phyloP scores from a whole-genome alignment of 2,329 filamentous ascomycete species.

The Venturia nashicola region DNA sequence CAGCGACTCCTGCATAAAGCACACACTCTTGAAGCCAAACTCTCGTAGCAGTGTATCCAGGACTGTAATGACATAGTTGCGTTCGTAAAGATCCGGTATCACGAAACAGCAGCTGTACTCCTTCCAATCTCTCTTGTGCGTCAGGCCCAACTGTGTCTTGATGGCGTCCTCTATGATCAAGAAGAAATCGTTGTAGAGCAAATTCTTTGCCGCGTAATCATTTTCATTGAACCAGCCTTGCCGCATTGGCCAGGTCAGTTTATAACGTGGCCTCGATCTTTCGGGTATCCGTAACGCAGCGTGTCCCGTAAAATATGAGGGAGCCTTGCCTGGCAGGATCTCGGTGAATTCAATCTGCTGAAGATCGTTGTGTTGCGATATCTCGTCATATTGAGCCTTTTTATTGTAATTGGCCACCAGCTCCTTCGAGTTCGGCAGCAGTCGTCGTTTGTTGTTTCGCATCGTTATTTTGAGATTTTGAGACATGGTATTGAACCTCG shows the following conservation, averaged over 20 bases:
- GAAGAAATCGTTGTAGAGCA: constrained; percentile 78
- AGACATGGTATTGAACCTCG: constrained; percentile 66
- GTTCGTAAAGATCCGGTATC: constrained; percentile 94
- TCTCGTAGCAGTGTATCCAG: constrained; percentile 78
- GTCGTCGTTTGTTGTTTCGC: constrained; percentile 86
- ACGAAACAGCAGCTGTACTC: constrained; percentile 96
- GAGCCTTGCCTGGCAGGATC: constrained; percentile 49
- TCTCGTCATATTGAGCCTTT: constrained; percentile 69
- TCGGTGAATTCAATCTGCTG: constrained; percentile 95
- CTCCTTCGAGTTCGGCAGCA: constrained; percentile 94
- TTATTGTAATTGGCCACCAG: constrained; percentile 91
- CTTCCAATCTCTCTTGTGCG: constrained; percentile 65
- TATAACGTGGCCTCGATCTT: constrained; percentile 77
- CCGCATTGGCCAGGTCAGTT: constrained; percentile 82
- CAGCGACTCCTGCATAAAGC: constrained; percentile 92
- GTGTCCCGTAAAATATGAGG: constrained; percentile 68
- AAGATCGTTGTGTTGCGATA: constrained; percentile 89
- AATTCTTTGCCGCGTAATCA: constrained; percentile 69
- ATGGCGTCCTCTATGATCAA: constrained; percentile 78
- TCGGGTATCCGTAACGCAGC: constrained; percentile 81
- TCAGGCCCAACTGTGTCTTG: constrained; percentile 68
- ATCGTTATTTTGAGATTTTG: constrained; percentile 81
- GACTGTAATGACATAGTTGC: constrained; percentile 74
- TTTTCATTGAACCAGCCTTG: constrained; percentile 82
- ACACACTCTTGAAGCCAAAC: constrained; percentile 79